Percentiles rank a stretch among this genome's conserved stretches.
Evolutionary conservation across 139 green algal species (phyloP).

Genomic region (Tetradesmus lagerheimii): DNA sequence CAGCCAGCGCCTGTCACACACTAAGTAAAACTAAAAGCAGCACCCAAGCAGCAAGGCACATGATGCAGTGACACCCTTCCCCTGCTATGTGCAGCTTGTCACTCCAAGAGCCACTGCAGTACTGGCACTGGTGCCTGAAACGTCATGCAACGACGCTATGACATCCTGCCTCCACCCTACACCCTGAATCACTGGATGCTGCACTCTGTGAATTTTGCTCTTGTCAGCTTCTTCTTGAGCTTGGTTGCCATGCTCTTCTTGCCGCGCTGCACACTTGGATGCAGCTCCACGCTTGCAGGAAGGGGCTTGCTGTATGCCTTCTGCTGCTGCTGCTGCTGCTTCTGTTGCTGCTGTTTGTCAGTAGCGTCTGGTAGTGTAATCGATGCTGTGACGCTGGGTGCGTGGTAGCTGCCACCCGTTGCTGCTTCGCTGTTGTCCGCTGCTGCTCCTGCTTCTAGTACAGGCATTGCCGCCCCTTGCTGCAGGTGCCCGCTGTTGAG

Average conservation of each 20-base stretch:
- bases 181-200: constrained; percentile 26
- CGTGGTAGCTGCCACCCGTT: neutral
- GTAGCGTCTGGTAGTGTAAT: neutral
- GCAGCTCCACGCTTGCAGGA: constrained; percentile 55
- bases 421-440: neutral
- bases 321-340: neutral
- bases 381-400: neutral
- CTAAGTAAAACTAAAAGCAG: no score
- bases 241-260: constrained; percentile 66
- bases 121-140: no score
- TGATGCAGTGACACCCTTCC: no score
- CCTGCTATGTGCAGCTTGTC: no score
- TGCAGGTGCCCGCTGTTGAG: constrained; percentile 47
- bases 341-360: neutral
- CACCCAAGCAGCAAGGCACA: no score
- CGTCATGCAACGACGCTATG: no score
- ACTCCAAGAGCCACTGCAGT: no score
- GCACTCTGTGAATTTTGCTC: constrained; percentile 20
- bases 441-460: neutral
- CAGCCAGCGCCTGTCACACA: no score
- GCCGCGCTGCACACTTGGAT: constrained; percentile 61
- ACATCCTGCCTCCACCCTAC: no score
- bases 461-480: neutral
- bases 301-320: neutral
- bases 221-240: constrained; percentile 35